Conservation (phyloP, 176 grass and related monocot species). For the Pontederia paniculata region DNA sequence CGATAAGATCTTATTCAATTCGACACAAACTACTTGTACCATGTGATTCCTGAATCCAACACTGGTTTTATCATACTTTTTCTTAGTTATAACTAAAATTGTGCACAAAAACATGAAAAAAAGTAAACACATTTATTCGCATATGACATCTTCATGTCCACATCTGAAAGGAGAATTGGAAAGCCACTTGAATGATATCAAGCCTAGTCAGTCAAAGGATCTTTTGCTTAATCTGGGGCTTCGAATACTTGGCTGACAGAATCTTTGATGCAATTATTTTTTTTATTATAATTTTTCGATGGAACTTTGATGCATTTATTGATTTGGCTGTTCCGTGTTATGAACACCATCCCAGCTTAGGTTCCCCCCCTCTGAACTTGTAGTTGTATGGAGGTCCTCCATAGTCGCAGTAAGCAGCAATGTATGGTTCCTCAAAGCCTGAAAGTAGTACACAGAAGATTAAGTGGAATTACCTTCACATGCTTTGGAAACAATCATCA, state of each 20-base stretch:
- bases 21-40: too few species aligned
- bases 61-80: too few species aligned
- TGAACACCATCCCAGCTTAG: neutral
- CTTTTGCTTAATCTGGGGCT: slow-evolving; percentile 4
- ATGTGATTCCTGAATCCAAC: too few species aligned
- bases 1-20: too few species aligned
- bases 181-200: neutral
- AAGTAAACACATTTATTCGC: too few species aligned
- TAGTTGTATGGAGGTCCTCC: slow-evolving; percentile 18
- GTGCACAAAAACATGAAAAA: too few species aligned
- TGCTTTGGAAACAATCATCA: too few species aligned
- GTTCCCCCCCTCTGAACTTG: neutral
- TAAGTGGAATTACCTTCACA: too few species aligned
- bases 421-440: slow-evolving; percentile 35
- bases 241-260: slow-evolving; percentile 18
- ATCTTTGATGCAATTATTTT: slow-evolving; percentile 27
- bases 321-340: slow-evolving; percentile 18
- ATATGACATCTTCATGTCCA: too few species aligned
- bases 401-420: slow-evolving; percentile 34
- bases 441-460: too few species aligned
- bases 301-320: too few species aligned
- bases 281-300: slow-evolving; percentile 29
- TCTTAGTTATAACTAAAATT: too few species aligned
- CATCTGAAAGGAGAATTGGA: neutral
- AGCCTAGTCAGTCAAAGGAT: slow-evolving; percentile 9